A percentile compares a stretch with the other conserved stretches of the same genome.
phyloP scores from a whole-genome alignment of 225 moss, liverwort and hornwort genomes.

The Sphagnum contortum region DNA sequence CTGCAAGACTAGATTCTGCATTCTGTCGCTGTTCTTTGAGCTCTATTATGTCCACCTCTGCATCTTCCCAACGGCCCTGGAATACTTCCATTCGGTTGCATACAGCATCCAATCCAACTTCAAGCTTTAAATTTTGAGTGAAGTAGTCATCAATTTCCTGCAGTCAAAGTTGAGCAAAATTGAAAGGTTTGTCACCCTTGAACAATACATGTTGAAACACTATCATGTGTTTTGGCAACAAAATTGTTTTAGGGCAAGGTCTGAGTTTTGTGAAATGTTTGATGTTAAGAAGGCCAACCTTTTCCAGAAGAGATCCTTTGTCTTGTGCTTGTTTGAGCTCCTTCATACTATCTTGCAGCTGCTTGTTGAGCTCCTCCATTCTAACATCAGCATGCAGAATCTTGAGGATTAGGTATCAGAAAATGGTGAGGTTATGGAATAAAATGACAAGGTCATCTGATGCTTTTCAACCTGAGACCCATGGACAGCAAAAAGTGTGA shows the following conservation, averaged over 20 bases:
- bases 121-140: conserved; percentile 50
- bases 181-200: background rate
- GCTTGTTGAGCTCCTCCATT: conserved; percentile 24
- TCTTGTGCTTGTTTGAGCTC: conserved; percentile 25
- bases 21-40: background rate
- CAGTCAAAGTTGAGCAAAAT: background rate
- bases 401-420: background rate
- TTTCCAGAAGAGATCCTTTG: conserved; percentile 1
- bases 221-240: too few relatives aligned
- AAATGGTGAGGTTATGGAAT: background rate
- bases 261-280: too few relatives aligned
- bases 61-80: conserved; percentile 39
- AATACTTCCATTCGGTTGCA: conserved; percentile 33
- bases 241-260: conserved; percentile 3
- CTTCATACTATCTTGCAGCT: conserved; percentile 11
- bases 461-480: background rate
- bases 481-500: background rate
- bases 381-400: conserved; percentile 6
- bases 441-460: too few relatives aligned
- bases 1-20: background rate
- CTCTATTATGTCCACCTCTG: conserved; percentile 27
- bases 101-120: conserved; percentile 34
- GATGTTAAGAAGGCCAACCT: background rate
- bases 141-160: conserved; percentile 37
- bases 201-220: background rate